Base-by-base conservation (phyloP, 2,329 filamentous ascomycete species). In the Alternaria postmessia region DNA sequence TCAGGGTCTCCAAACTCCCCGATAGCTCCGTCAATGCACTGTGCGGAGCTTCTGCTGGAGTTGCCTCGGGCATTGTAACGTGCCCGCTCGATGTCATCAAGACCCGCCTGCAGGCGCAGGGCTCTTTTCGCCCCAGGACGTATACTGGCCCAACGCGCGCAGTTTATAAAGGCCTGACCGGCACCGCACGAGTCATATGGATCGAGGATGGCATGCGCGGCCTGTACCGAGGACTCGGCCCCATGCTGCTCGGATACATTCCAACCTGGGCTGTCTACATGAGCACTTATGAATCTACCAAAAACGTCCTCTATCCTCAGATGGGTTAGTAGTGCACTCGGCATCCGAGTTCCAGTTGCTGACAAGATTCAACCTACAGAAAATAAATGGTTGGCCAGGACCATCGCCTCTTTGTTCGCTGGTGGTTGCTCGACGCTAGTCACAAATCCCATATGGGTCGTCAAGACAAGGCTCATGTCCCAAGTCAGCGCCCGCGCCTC, bases 181-280 rank as follows among this genome's bases (percentile, higher is more conserved):
- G 95, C 43, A 98, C 94, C 0, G 93, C 91, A 28, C 88, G 84
- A 53, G 88, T 91, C 5, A 99, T 99, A 66, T 94, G 92, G 89
- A 85, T 83, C 54, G 90, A 97, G 73, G 95, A 98, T 79, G 95
- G 95, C 9, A 78, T 98, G 57, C 87, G 90, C 60, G 95, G 95
- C 62, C 87, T 99, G 84, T 99, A 99, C 77, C 88, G 95, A 78
- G 95, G 95, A 12, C 82, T 99, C 53, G 94, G 94, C 0, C 95
- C 95, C 18, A 97, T 99, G 83, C 88, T 99, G 69, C 82, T 99
- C 75, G 95, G 95, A 12, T 99, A 99, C 79, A 82, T 99, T 61
- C 95, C 95, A 5, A 99, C 95, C 0, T 99, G 95, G 95, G 95
- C 94, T 24, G 94, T 99, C 53, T 99, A 96, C 85, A 92, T 99